Evolutionary conservation across 208 protist genomes (phyloP), one percentile per base, ranked within the genome.

Genomic region (Acanthamoeba lenticulata): DNA sequence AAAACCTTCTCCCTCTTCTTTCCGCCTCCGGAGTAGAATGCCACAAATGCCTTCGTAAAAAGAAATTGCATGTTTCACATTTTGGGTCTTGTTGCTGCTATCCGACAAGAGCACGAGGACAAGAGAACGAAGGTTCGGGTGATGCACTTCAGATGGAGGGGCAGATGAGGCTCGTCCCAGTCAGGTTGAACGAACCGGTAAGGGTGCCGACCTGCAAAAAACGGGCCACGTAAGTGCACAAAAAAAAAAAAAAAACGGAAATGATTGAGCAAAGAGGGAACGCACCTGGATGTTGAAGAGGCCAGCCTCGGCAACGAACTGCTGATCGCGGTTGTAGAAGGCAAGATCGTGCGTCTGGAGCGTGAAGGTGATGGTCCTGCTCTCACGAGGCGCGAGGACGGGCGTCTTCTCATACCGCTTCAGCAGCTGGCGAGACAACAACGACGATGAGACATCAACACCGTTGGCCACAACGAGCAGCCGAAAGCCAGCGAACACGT

Each of bases 291-390:
- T 34, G 2, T 24, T 40, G 49, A 91, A 91, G 29, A 45, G 85
- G 55, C 85, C 85, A 11, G 52, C 32, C 21, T 91, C 85, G 49
- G 85, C 85, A 1, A 91, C 85, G 57, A 91, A 91, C 27, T 44
- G 36, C 52, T 91, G 55, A 21, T 91, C 7, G 85, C 85, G 85
- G 27, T 91, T 49, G 42, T 91, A 91, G 49, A 91, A 91, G 6
- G 85, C 85, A 44, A 91, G 42, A 21, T 91, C 85, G 21, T 69
- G 32, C 1, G 85, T 62, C 24, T 11, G 13, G 34, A 91, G 52
- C 44, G 34, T 72, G 34, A 91, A 91, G 49, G 85, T 52, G 36
- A 13, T 9, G 29, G 47, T 21, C 36, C 34, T n/a, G 32, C 49
- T 44, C 85, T 91, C 49, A 21, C 85, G 49, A 2, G 85, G 85